A percentile compares a stretch with the other conserved stretches of the same genome.
Evolutionary conservation across 1,284 basidiomycete species (phyloP).

Genomic region (Papiliotrema flavescens): DNA sequence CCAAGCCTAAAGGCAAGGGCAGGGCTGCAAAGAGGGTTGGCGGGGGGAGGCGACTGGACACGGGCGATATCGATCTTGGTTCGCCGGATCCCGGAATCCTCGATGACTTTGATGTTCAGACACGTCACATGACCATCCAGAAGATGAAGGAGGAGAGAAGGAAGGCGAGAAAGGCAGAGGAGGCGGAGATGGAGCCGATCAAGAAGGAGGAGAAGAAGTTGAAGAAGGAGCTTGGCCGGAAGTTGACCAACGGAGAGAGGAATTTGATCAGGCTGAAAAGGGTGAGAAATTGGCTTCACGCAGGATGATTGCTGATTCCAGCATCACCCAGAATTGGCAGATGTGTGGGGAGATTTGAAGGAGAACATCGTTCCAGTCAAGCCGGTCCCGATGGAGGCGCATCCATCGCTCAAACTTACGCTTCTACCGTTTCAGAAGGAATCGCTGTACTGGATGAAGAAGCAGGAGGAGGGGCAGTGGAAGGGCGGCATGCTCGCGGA

Average conservation of each 20-base stretch:
- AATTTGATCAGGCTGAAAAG: conserved; percentile 62
- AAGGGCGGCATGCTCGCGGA: conserved; percentile 87
- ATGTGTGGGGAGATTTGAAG: conserved; percentile 86
- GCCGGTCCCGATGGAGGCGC: conserved; percentile 73
- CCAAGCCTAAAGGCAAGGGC: conserved; percentile 2
- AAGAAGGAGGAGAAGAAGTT: conserved; percentile 56
- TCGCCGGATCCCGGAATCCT: conserved; percentile 8
- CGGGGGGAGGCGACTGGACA: conserved; percentile 15
- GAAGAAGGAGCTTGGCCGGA: conserved; percentile 60
- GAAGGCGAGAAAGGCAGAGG: conserved; percentile 9
- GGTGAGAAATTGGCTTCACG: conserved; percentile 25
- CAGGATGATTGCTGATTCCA: conserved; percentile 15
- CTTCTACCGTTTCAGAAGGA: conserved; percentile 77
- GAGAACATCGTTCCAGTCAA: conserved; percentile 60
- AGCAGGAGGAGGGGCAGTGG: conserved; percentile 87
- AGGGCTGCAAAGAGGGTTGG: conserved; percentile 7
- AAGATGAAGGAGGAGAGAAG: conserved; percentile 13
- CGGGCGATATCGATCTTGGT: conserved; percentile 12
- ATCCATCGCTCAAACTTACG: conserved; percentile 66
- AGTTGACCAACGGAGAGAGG: conserved; percentile 76
- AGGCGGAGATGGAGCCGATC: conserved; percentile 21
- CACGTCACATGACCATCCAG: conserved; percentile 11
- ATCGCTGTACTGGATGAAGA: conserved; percentile 91
- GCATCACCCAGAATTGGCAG: conserved; percentile 64
- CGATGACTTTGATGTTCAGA: conserved; percentile 10